These are phyloP conservation scores for Pelargonium australe DNA, from an alignment of 441 rosid genomes.

Conservation along the genomic window DNA sequence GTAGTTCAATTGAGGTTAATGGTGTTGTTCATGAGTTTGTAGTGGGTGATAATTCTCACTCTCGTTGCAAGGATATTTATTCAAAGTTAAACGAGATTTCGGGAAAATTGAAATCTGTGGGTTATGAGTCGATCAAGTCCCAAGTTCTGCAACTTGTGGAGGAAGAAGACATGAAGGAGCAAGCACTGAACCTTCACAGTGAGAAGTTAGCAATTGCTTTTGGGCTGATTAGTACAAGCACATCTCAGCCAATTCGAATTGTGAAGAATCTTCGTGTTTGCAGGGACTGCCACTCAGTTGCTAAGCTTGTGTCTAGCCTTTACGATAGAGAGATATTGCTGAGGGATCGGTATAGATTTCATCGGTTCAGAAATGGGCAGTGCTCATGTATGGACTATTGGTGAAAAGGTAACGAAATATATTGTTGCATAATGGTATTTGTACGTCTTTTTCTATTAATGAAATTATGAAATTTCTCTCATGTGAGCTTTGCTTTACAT, in stretches of 20 bases:
- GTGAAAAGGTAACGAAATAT: conserved; percentile 19
- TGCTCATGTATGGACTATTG: conserved; percentile 76
- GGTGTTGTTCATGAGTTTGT: conserved; percentile 60
- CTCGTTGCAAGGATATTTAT: conserved; percentile 42
- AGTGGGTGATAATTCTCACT: conserved; percentile 52
- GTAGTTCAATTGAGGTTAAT: conserved; percentile 59
- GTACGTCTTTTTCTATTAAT: no score
- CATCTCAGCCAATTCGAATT: conserved; percentile 45
- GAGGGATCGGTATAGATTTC: conserved; percentile 62
- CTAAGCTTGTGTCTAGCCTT: conserved; percentile 53
- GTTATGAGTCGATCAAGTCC: conserved; percentile 50
- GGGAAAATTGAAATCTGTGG: conserved; percentile 36
- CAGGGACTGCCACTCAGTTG: conserved; percentile 61
- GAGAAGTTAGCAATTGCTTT: conserved; percentile 72
- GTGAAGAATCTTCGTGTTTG: conserved; percentile 71
- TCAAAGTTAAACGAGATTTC: conserved; percentile 47
- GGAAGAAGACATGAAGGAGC: conserved; percentile 60
- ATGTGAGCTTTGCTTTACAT: no score
- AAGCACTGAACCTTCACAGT: conserved; percentile 56
- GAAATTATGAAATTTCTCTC: no score
- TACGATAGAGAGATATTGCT: conserved; percentile 54
- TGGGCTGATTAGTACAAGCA: conserved; percentile 45
- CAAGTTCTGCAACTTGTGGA: conserved; percentile 58
- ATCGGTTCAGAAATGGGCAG: conserved; percentile 54
- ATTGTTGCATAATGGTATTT: no score